Conservation (phyloP, 495 filamentous ascomycete species). For the Sabuloglossum arenarium region DNA sequence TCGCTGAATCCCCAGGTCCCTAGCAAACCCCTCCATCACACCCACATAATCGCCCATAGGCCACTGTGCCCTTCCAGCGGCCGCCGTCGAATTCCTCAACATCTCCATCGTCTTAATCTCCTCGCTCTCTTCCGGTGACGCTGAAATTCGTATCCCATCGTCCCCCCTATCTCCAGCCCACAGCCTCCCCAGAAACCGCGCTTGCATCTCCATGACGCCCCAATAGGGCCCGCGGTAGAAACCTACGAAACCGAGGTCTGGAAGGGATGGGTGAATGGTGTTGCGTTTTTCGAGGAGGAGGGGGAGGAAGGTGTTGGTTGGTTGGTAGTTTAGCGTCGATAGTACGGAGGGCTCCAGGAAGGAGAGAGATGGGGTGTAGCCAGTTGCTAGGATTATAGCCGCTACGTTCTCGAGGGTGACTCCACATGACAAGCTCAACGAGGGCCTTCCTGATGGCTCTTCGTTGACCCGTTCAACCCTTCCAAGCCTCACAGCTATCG, state of each 20-base stretch:
- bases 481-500: constrained; percentile 31
- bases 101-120: constrained; percentile 11
- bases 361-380: constrained; percentile 41
- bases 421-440: constrained; percentile 16
- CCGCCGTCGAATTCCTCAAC: constrained; percentile 15
- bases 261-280: constrained; percentile 35
- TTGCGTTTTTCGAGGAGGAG: constrained; percentile 46
- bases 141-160: constrained; percentile 7
- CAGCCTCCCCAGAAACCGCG: constrained; percentile 33
- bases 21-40: constrained; percentile 49
- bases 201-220: constrained; percentile 77
- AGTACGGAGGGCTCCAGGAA: constrained; percentile 38
- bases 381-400: constrained; percentile 54
- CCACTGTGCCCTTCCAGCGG: constrained; percentile 33
- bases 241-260: constrained; percentile 58
- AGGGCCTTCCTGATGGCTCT: constrained; percentile 9
- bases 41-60: constrained; percentile 69
- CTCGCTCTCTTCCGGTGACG: constrained; percentile 6
- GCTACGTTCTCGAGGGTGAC: constrained; percentile 33
- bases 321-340: constrained; percentile 30
- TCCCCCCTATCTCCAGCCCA: constrained; percentile 17
- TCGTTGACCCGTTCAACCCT: constrained; percentile 9
- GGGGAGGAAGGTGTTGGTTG: constrained; percentile 36
- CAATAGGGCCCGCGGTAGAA: constrained; percentile 77
- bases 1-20: constrained; percentile 25